A percentile compares a stretch with the other conserved stretches of the same genome.
These are phyloP conservation scores for Teratosphaeria gauchensis DNA, from an alignment of 2,329 filamentous ascomycete species.

Conservation along the genomic window DNA sequence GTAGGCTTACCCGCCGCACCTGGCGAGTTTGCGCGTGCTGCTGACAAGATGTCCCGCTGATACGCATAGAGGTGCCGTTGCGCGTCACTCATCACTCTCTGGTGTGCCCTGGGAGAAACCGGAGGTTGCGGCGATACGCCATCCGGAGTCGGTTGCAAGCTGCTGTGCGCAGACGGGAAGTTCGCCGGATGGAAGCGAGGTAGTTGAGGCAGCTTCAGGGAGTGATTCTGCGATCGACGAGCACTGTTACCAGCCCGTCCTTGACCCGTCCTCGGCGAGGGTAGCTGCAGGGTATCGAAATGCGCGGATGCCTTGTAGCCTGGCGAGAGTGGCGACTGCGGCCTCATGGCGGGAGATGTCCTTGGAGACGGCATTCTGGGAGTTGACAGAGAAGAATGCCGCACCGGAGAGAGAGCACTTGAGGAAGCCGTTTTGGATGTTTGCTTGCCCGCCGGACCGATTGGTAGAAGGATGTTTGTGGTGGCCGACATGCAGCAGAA, in stretches of 20 bases:
- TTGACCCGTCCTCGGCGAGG: constrained; percentile 21
- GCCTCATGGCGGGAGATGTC: constrained; percentile 23
- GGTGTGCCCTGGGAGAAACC: constrained; percentile 33
- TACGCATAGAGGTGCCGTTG: constrained; percentile 41
- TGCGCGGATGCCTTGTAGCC: constrained; percentile 10
- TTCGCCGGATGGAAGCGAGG: constrained; percentile 46
- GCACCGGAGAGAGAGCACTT: constrained; percentile 8
- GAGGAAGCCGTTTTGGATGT: constrained; percentile 10
- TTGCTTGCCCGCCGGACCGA: background rate
- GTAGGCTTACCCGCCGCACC: constrained; percentile 17
- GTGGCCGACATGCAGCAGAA: background rate
- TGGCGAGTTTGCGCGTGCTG: constrained; percentile 9
- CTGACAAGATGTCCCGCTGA: constrained; percentile 33
- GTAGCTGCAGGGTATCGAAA: constrained; percentile 22
- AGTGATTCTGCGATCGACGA: constrained; percentile 26
- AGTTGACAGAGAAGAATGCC: constrained; percentile 1
- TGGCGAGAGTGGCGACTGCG: constrained; percentile 25
- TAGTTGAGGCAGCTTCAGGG: constrained; percentile 39
- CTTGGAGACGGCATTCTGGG: constrained; percentile 26
- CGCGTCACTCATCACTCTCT: constrained; percentile 38
- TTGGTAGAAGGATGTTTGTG: background rate
- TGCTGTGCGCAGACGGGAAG: constrained; percentile 31
- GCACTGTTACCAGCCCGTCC: constrained; percentile 21
- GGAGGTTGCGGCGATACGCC: constrained; percentile 31
- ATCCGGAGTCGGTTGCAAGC: constrained; percentile 28